Base-by-base conservation (phyloP, 2,329 filamentous ascomycete species). In the Dactylonectria estremocensis region DNA sequence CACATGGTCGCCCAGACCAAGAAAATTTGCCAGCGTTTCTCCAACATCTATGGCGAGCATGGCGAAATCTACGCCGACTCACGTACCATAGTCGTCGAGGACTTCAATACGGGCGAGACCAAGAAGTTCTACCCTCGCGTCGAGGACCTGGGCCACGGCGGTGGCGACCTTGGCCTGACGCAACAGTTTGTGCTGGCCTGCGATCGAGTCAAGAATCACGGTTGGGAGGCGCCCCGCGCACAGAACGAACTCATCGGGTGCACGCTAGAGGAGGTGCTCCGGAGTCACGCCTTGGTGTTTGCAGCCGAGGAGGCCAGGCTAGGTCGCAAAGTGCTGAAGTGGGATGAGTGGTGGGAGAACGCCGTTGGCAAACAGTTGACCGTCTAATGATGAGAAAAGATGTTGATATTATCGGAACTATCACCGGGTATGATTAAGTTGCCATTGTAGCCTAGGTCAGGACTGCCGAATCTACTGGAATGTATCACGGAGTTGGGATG, bases 1-100 rank as follows among this genome's bases (percentile, higher is more conserved):
- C 95, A 98, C 81, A 98, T 98, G 95, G 92, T 95, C 2, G 95
- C 95, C 2, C 93, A 95, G 68, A 97, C 95, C 0, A 91, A 93
- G 77, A 92, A 92, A 77, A 92, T 97, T 72, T 98, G 95, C 79
- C 89, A 97, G 72, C 90, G 96, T 3, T 92, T 95, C 66, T 95
- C 94, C 0, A 86, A 93, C 67, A 90, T 98, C 53, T 97, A 98
- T 81, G 96, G 96, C 55, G 93, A 93, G 0, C 85, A 90, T 57
- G 96, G 95, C 49, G 95, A 98, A 81, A 89, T 98, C 31, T 89
- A 90, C 73, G 96, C 97, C 71, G 95, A 98, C 82, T 94, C 92
- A 60, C 84, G 85, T 20, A 90, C 85, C 0, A 97, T 98, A 80
- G 89, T 86, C 1, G 87, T 97, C 1, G 90, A 95, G 73, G 87